A percentile compares a stretch with the other conserved stretches of the same genome.
Conservation (phyloP, 1,139 yeast genomes). For the Pichia kudriavzevii region DNA sequence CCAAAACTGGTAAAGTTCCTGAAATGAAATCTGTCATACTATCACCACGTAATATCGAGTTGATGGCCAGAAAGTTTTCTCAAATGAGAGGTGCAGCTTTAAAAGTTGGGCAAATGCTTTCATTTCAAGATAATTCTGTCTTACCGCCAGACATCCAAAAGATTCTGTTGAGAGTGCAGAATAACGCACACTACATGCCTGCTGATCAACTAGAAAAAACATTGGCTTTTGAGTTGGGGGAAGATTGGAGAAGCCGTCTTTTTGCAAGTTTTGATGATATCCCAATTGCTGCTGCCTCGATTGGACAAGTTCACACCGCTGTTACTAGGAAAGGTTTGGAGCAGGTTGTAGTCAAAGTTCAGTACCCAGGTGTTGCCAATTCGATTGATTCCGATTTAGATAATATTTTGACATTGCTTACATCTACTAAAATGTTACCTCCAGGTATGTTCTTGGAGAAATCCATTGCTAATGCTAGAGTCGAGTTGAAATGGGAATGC, state of each 20-base stretch:
- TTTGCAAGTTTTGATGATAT: slow-evolving; percentile 75
- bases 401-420: slow-evolving; percentile 68
- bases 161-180: slow-evolving; percentile 78
- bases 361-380: slow-evolving; percentile 95
- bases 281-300: slow-evolving; percentile 96
- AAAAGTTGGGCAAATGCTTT: slow-evolving; percentile 90
- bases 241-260: slow-evolving; percentile 61
- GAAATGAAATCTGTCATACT: slow-evolving; percentile 56
- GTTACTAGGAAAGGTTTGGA: slow-evolving; percentile 41
- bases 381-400: slow-evolving; percentile 92
- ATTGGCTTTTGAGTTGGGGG: slow-evolving; percentile 66
- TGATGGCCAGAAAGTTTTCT: slow-evolving; percentile 79
- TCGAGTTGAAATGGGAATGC: slow-evolving; percentile 95
- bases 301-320: slow-evolving; percentile 93
- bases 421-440: slow-evolving; percentile 84
- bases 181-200: slow-evolving; percentile 96
- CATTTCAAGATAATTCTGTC: slow-evolving; percentile 83
- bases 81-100: slow-evolving; percentile 98
- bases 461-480: slow-evolving; percentile 87
- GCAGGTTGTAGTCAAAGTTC: slow-evolving; percentile 91
- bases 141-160: slow-evolving; percentile 81
- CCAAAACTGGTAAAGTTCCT: slow-evolving; percentile 42
- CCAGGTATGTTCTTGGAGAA: slow-evolving; percentile 87
- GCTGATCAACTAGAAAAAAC: slow-evolving; percentile 78
- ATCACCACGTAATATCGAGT: slow-evolving; percentile 76